Evolutionary conservation across 163 green algal species (phyloP).

Genomic region (Chlamydomonas reinhardtii): DNA sequence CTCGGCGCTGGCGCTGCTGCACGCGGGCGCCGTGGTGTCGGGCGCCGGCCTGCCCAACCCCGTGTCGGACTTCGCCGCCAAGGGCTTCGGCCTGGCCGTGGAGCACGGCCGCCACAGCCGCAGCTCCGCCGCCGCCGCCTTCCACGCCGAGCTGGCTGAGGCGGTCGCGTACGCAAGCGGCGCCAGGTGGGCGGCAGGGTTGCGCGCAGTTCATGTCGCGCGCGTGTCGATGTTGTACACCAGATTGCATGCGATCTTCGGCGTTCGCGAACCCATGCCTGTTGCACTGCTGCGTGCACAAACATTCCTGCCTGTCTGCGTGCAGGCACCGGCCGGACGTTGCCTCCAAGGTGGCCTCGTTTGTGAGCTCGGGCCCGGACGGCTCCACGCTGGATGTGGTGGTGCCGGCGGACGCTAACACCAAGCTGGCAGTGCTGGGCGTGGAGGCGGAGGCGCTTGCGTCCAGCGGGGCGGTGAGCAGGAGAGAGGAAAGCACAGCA

Average conservation of each 20-base stretch:
- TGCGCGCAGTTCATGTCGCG: too few relatives aligned
- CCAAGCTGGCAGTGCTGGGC: conserved; percentile 63
- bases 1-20: conserved; percentile 53
- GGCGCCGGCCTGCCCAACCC: conserved; percentile 55
- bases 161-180: conserved; percentile 61
- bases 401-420: conserved; percentile 46
- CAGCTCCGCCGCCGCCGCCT: conserved; percentile 36
- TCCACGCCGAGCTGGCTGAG: conserved; percentile 60
- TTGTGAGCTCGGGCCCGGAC: conserved; percentile 46
- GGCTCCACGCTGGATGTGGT: conserved; percentile 64
- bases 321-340: conserved; percentile 71
- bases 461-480: conserved; percentile 27
- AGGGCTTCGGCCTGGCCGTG: conserved; percentile 62
- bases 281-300: too few relatives aligned
- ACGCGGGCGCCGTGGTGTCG: conserved; percentile 54
- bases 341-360: conserved; percentile 50
- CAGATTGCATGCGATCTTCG: too few relatives aligned
- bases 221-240: too few relatives aligned
- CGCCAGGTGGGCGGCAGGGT: conserved; percentile 54
- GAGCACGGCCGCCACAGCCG: conserved; percentile 50
- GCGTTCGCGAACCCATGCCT: too few relatives aligned
- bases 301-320: too few relatives aligned
- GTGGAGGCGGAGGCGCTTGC: conserved; percentile 50
- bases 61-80: conserved; percentile 57
- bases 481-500: too few relatives aligned